Base-by-base conservation (phyloP, 2,329 filamentous ascomycete species). In the Falciphora oryzae region DNA sequence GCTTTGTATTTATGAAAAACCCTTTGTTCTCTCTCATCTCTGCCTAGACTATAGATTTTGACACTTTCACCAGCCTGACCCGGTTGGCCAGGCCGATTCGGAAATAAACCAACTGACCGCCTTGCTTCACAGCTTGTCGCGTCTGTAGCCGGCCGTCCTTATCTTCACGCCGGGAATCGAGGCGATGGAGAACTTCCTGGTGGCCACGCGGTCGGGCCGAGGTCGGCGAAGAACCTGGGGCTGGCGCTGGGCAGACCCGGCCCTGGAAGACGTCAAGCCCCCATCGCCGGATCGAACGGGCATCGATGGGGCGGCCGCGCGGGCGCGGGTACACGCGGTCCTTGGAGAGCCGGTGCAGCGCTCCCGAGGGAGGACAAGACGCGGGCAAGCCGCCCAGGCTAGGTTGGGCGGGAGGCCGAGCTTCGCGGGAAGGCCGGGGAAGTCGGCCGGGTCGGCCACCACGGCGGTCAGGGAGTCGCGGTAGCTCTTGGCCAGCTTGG, bases 201-300 rank as follows among this genome's bases (percentile, higher is more conserved):
- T 59, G 11, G 61, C 63, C 28, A 69, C 69, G 44, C 71, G 67
- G 69, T 71, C 1, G 71, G 70, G 1, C 65, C 67, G 1, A 68
- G 66, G 57, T 71, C 67, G 1, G 71, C 67, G 28, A 70, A 68
- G 14, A 67, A 67, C 13, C 67, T 68, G 2, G 70, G 68, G 13
- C 69, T 69, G 29, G 70, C 70, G 2, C 72, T 73, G 1, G 71
- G 69, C 73, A 73, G 60, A 77, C 66, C 8, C 72, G 68, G 4
- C 73, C 75, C 63, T 77, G 73, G 69, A 73, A 77, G 18, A 78
- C 75, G 32, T 77, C 75, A 16, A 77, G 64, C 1, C 75, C 75
- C 75, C 75, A 78, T 59, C 70, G 67, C 66, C 75, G 73, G 50
- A 78, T 62, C 18, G 70, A 66, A 28, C 70, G 71, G 59, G 74